Conservation (phyloP, 108 stramenopile species). For the Stephanodiscus triporus region DNA sequence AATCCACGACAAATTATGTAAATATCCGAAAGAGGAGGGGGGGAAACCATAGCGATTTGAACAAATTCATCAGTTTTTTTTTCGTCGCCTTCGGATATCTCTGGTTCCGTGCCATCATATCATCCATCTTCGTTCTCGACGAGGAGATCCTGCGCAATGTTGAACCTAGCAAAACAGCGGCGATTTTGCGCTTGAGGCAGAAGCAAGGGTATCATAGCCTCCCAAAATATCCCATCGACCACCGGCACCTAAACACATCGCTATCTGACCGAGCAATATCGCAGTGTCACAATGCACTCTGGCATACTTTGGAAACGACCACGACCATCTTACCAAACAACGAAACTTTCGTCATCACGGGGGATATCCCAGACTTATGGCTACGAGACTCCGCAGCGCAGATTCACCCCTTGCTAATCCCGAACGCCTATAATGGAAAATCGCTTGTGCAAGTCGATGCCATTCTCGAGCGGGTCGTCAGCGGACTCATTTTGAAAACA, state of each 20-base stretch:
- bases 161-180: neutral
- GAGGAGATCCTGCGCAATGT: neutral
- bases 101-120: neutral
- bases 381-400: slow-evolving; percentile 76
- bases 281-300: slow-evolving; percentile 46
- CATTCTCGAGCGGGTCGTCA: slow-evolving; percentile 49
- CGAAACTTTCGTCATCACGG: slow-evolving; percentile 78
- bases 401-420: slow-evolving; percentile 65
- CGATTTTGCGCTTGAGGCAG: neutral
- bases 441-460: slow-evolving; percentile 49
- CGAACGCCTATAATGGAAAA: slow-evolving; percentile 23
- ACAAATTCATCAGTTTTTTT: too few relatives aligned
- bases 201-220: neutral
- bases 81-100: neutral
- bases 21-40: too few relatives aligned
- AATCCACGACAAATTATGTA: too few relatives aligned
- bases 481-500: slow-evolving; percentile 62
- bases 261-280: slow-evolving; percentile 28
- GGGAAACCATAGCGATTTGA: too few relatives aligned
- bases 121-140: neutral
- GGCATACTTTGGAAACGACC: slow-evolving; percentile 60
- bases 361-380: slow-evolving; percentile 82
- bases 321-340: slow-evolving; percentile 46
- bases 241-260: neutral
- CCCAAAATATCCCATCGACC: slow-evolving; percentile 32